Base-by-base conservation (phyloP, 1,284 basidiomycete genomes). In the Tilletia setariae region DNA sequence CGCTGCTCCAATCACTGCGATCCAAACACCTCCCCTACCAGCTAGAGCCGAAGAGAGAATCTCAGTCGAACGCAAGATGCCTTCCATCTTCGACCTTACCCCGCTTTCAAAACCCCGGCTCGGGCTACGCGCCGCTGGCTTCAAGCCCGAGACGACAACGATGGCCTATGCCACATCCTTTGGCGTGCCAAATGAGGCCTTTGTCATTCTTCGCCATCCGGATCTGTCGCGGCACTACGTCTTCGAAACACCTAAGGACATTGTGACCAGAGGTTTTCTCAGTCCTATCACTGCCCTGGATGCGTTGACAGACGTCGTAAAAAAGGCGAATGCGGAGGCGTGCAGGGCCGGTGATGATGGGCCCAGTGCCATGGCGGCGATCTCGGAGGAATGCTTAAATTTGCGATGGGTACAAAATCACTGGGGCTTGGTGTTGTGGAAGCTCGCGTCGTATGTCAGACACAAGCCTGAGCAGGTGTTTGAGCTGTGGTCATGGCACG, bases 401-500 rank as follows among this genome's bases (percentile, higher is more conserved):
- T 85, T 88, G 70, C 80, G 85, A 35, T 98, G 95, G 95, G 89
- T 96, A 0, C 86, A 90, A 46, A 96, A 97, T 77, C 94, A 97
- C 76, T 98, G 93, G 91, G 80, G 84, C 3, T 83, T 94, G 53
- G 89, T 98, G 51, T 85, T 98, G 6, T 98, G 96, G 96, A 98
- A 98, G 83, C 84, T 97, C 11, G 91, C 93, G 0, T 90, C 91
- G 2, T 88, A 92, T 85, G 89, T 89, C 0, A 86, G 87, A 46
- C 85, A 93, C 2, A 87, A 91, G 72, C 74, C 76, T 15, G 66
- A 68, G 15, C 44, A 59, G 7, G 70, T 68, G 4, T 43, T 46
- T 13, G 51, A 66, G 32, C 70, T 69, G 9, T 79, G 75, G 74
- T 70, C 67, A 15, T 79, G 76, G 75, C 66, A 70, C 30, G 72